Evolutionary conservation across 2,329 filamentous ascomycete genomes (phyloP), one percentile per base, ranked within the genome.

Genomic region (Macrophomina tecta): DNA sequence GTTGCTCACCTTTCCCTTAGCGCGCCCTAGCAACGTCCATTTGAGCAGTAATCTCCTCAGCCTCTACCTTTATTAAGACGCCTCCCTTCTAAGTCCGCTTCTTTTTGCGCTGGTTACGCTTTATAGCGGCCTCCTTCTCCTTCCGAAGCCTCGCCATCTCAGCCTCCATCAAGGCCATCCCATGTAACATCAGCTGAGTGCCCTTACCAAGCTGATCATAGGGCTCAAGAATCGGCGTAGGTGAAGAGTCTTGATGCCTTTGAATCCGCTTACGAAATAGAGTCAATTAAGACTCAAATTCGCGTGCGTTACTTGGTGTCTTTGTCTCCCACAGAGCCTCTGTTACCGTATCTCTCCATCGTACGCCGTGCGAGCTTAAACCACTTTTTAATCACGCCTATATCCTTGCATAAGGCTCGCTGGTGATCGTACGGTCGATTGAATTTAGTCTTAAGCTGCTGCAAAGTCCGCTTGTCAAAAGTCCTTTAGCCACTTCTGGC

Each of bases 251-350:
- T 55, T 67, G 58, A 51, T 68, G 56, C 28, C 38, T 58, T 38
- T 53, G 40, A 67, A 70, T 70, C 32, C 51, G 62, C 23, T n/a
- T 4, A 51, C 67, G 68, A 42, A 68, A 68, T 51, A 64, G 46
- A 16, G 69, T 49, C 36, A 28, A 71, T 72, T 71, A 46, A 40
- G 36, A 64, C 64, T 68, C 34, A 62, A 71, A 42, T 16, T 46
- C 42, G n/a, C 12, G n/a, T 9, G 42, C 42, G 42, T 71, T 51
- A 23, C 36, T 38, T 38, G 36, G 36, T 38, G 36, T 38, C 11
- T 38, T 38, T 11, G 36, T 6, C 11, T 38, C 36, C 36, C 11
- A 38, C 11, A 38, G 5, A 11, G 36, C 11, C 36, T 38, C 11
- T 5, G 36, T 6, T 38, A 11, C 36, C 36, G 36, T 38, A 38